Percentiles rank a stretch among this genome's conserved stretches.
Evolutionary conservation across 495 filamentous ascomycete species (phyloP).

Genomic region (Penicillium egyptiacum): DNA sequence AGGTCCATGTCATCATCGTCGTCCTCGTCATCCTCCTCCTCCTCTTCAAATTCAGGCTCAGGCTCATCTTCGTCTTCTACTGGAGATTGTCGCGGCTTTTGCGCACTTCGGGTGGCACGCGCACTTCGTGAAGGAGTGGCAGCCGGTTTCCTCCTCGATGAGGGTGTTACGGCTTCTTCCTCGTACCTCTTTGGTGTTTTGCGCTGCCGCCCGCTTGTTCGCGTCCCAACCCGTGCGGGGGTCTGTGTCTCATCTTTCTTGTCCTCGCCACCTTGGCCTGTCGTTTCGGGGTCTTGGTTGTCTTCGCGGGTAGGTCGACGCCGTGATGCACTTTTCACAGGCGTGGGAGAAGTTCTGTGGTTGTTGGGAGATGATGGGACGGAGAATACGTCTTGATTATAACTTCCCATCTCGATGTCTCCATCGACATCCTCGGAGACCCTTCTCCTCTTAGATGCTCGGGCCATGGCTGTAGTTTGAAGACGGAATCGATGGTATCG

Average conservation of each 20-base stretch:
- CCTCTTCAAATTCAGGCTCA: constrained; percentile 12
- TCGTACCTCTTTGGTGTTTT: constrained; percentile 43
- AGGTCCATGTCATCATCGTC: constrained; percentile 24
- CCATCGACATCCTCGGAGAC: constrained; percentile 44
- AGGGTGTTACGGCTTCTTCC: constrained; percentile 28
- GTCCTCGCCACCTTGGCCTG: constrained; percentile 8
- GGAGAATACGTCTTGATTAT: constrained; percentile 19
- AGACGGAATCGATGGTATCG: background rate
- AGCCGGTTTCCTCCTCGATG: constrained; percentile 26
- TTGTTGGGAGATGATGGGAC: constrained; percentile 24
- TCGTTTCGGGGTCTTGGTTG: constrained; percentile 5
- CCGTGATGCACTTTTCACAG: constrained; percentile 22
- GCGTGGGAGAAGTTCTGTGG: constrained; percentile 19
- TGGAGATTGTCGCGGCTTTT: constrained; percentile 20
- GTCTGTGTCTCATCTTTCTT: constrained; percentile 23
- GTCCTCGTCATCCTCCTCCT: constrained; percentile 21
- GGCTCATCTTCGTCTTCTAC: constrained; percentile 17
- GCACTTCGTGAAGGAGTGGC: constrained; percentile 25
- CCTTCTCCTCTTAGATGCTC: constrained; percentile 43
- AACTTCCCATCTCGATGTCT: constrained; percentile 35
- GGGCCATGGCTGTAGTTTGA: constrained; percentile 31
- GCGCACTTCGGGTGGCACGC: constrained; percentile 27
- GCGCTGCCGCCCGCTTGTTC: constrained; percentile 44
- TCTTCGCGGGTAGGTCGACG: constrained; percentile 30
- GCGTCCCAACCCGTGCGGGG: constrained; percentile 28